Evolutionary conservation across 2,329 filamentous ascomycete genomes (phyloP).

Genomic region (Stemphylium vesicarium): DNA sequence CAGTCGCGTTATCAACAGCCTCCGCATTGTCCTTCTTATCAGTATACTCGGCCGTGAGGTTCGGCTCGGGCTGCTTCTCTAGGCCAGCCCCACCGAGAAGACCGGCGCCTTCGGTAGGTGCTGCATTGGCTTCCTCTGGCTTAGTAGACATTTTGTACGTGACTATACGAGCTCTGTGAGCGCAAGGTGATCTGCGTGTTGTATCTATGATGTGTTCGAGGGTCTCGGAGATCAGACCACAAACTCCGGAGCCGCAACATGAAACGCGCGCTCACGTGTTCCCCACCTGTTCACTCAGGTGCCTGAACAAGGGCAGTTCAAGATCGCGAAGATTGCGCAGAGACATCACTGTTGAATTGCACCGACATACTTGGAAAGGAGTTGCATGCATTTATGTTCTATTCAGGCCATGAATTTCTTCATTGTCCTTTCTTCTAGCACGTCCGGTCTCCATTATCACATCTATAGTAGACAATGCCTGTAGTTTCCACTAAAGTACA

Average conservation of each 20-base stretch:
- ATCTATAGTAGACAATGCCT: not conserved
- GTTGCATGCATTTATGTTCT: not conserved
- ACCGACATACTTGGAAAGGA: not conserved
- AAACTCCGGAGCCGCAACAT: constrained; percentile 18
- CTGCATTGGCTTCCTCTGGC: constrained; percentile 21
- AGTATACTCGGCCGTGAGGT: constrained; percentile 17
- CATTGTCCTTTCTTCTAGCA: not conserved
- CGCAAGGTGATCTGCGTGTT: constrained; percentile 4
- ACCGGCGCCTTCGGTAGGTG: constrained; percentile 22
- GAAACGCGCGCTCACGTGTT: constrained; percentile 21
- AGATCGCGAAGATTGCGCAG: not conserved
- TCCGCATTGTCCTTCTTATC: constrained; percentile 26
- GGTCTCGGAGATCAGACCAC: constrained; percentile 13
- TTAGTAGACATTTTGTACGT: constrained; percentile 25
- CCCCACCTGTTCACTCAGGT: not conserved
- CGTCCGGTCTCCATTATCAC: not conserved
- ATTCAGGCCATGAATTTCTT: not conserved
- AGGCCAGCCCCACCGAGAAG: constrained; percentile 10
- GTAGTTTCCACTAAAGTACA: not conserved
- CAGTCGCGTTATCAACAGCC: constrained; percentile 22
- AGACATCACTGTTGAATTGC: not conserved
- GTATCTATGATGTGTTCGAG: constrained; percentile 10
- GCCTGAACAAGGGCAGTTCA: not conserved
- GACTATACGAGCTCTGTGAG: not conserved
- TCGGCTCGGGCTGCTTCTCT: constrained; percentile 25